Percentiles rank a stretch among this genome's conserved stretches.
These are phyloP conservation scores for Ogataea methylovora DNA, from an alignment of 805 yeast genomes.

Conservation along the genomic window DNA sequence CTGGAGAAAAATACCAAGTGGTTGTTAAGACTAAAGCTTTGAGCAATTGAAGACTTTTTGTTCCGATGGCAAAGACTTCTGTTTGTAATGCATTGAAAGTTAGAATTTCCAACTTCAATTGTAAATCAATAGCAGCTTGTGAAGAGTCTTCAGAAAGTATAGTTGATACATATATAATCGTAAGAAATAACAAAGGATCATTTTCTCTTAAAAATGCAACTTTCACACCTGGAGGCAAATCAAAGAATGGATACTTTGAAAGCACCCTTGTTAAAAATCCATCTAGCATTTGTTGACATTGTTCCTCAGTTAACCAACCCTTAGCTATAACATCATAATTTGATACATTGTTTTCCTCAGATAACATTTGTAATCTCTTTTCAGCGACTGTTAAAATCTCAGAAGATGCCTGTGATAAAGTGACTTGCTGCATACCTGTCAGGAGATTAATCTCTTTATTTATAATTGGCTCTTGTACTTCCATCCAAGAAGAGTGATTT, in stretches of 20 bases:
- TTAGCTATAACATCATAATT: conserved; percentile 43
- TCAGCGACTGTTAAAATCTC: conserved; percentile 40
- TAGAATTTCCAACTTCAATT: conserved; percentile 43
- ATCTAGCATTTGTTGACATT: conserved; percentile 49
- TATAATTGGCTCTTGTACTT: too few relatives aligned
- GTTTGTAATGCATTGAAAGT: conserved; percentile 42
- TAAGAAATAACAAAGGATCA: conserved; percentile 56
- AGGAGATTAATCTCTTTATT: too few relatives aligned
- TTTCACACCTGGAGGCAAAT: conserved; percentile 33
- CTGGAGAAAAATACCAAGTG: conserved; percentile 81
- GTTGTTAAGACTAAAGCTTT: conserved; percentile 54
- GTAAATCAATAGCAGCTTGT: conserved; percentile 28
- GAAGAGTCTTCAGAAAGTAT: conserved; percentile 24
- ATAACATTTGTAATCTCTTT: conserved; percentile 28
- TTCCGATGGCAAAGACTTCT: conserved; percentile 63
- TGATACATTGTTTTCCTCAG: conserved; percentile 12
- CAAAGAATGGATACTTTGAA: conserved; percentile 49
- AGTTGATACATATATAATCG: conserved; percentile 58
- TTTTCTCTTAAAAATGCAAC: conserved; percentile 40
- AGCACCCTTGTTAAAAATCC: conserved; percentile 42
- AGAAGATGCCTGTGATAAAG: conserved; percentile 37
- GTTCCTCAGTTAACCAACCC: conserved; percentile 50
- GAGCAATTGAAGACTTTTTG: conserved; percentile 61
- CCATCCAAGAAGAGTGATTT: too few relatives aligned
- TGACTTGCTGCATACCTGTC: too few relatives aligned